Evolutionary conservation across 2,329 filamentous ascomycete genomes (phyloP).

Genomic region (Xylariaceae sp.): DNA sequence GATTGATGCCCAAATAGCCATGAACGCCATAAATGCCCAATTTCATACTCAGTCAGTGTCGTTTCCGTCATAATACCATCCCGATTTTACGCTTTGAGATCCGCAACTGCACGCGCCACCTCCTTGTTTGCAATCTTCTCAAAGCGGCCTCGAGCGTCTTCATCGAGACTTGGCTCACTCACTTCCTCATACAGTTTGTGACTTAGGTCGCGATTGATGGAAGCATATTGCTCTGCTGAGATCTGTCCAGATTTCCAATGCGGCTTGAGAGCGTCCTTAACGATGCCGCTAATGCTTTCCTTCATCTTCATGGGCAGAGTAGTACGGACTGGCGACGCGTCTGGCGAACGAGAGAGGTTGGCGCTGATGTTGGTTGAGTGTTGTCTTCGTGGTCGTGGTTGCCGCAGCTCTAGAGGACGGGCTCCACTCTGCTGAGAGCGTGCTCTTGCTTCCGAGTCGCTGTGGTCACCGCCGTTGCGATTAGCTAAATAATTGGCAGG

Average conservation of each 20-base stretch:
- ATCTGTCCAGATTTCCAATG: slow-evolving; percentile 76
- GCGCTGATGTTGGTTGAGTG: slow-evolving; percentile 36
- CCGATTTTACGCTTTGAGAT: slow-evolving; percentile 33
- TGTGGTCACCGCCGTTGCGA: slow-evolving; percentile 37
- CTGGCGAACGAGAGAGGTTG: slow-evolving; percentile 44
- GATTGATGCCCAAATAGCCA: slow-evolving; percentile 4
- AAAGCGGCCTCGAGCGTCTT: slow-evolving; percentile 64
- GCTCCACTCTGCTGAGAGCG: slow-evolving; percentile 27
- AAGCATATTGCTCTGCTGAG: slow-evolving; percentile 84
- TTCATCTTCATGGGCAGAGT: slow-evolving; percentile 77
- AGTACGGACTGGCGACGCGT: slow-evolving; percentile 64
- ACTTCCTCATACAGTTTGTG: slow-evolving; percentile 77
- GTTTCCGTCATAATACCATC: slow-evolving; percentile 12
- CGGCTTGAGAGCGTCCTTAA: slow-evolving; percentile 76
- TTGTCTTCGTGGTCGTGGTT: slow-evolving; percentile 47
- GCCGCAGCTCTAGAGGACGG: slow-evolving; percentile 44
- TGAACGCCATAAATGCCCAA: slow-evolving; percentile 15
- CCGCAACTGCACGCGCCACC: slow-evolving; percentile 69
- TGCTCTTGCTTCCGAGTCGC: slow-evolving; percentile 38
- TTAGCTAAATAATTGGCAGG: slow-evolving; percentile 70
- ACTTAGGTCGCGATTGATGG: slow-evolving; percentile 86
- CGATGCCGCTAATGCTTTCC: slow-evolving; percentile 82
- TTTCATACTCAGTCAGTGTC: slow-evolving; percentile 7
- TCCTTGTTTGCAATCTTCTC: slow-evolving; percentile 74
- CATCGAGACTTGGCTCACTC: slow-evolving; percentile 54